phyloP scores from a whole-genome alignment of 352 stramenopile species.

The Globisporangium radiosum region DNA sequence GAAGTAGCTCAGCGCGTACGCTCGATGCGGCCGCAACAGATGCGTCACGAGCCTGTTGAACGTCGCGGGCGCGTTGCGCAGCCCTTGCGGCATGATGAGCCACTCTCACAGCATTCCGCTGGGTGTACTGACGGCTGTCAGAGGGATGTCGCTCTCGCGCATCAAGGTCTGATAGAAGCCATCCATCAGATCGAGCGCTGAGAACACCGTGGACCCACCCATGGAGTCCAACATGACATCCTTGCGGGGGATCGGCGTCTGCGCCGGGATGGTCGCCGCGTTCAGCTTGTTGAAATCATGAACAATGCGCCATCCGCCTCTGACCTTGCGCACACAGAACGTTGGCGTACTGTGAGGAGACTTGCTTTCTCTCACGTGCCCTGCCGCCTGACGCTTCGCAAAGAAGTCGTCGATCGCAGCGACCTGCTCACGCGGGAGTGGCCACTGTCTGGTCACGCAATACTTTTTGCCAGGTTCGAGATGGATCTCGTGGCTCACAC shows the following conservation, averaged over 20 bases:
- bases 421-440: background rate
- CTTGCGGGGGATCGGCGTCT: too few species aligned
- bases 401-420: background rate
- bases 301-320: background rate
- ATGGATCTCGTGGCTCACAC: background rate
- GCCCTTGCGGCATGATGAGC: slow-evolving; percentile 14
- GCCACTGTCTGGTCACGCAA: background rate
- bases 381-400: background rate
- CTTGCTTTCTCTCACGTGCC: background rate
- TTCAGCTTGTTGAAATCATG: background rate
- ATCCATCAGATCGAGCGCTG: too few species aligned
- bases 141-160: slow-evolving; percentile 14
- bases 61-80: slow-evolving; percentile 11
- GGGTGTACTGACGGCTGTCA: slow-evolving; percentile 21
- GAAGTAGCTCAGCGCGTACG: background rate
- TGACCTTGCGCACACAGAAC: background rate
- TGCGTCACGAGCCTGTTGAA: slow-evolving; percentile 18
- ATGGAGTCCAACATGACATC: too few species aligned
- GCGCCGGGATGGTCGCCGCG: too few species aligned
- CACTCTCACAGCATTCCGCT: slow-evolving; percentile 28
- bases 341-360: background rate
- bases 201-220: too few species aligned
- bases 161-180: too few species aligned
- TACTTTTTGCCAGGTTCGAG: background rate
- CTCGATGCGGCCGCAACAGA: background rate